These are phyloP conservation scores for Hylodesmum podocarpum DNA, from an alignment of 306 rosid genomes.

Conservation along the genomic window DNA sequence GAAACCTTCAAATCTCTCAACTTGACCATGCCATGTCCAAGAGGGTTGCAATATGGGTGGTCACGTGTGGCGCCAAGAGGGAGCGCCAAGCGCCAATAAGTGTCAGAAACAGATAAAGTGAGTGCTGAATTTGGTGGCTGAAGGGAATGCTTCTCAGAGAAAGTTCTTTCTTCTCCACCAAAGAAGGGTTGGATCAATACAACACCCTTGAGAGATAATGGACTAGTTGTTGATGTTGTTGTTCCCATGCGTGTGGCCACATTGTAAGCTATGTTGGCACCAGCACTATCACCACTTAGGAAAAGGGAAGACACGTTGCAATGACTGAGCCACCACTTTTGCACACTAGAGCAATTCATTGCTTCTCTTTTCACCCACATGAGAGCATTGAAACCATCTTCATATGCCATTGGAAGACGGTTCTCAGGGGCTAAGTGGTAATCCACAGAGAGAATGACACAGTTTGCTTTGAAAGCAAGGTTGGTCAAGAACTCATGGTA, in stretches of 20 bases:
- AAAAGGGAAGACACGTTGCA: conserved; percentile 51
- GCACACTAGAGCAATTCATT: conserved; percentile 30
- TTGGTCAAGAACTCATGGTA: conserved; percentile 72
- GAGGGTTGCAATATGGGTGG: conserved; percentile 80
- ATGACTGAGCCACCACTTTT: conserved; percentile 70
- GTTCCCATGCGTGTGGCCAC: conserved; percentile 48
- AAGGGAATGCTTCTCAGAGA: conserved; percentile 54
- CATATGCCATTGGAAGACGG: conserved; percentile 75
- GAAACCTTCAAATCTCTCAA: conserved; percentile 52
- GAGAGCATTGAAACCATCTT: conserved; percentile 64
- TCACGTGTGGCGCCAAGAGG: conserved; percentile 68
- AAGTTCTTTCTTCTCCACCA: conserved; percentile 72
- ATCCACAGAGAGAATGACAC: conserved; percentile 61
- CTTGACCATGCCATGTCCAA: conserved; percentile 40
- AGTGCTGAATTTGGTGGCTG: conserved; percentile 62
- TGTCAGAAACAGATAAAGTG: conserved; percentile 56
- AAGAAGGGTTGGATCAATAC: conserved; percentile 89
- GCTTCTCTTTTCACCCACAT: conserved; percentile 75
- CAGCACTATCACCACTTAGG: conserved; percentile 88
- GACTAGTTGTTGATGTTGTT: conserved; percentile 31
- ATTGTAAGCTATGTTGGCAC: conserved; percentile 83
- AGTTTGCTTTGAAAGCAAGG: conserved; percentile 58
- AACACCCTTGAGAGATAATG: conserved; percentile 50
- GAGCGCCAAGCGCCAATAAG: conserved; percentile 76
- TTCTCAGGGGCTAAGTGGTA: conserved; percentile 78